Evolutionary conservation across 495 filamentous ascomycete species (phyloP).

Genomic region (Apiosordaria backusii): DNA sequence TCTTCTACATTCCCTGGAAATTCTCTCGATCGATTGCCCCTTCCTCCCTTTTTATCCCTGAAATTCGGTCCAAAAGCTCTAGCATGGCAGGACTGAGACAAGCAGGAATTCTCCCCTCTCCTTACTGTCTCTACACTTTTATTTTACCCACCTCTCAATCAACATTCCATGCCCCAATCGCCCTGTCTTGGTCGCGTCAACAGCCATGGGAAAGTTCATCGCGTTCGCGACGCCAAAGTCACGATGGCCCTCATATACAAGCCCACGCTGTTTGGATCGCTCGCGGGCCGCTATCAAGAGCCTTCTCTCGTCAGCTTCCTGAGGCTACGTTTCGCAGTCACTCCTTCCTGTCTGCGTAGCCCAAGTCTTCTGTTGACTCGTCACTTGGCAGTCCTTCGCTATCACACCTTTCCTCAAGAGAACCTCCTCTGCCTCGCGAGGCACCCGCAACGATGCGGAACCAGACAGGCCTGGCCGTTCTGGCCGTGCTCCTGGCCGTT

Average conservation of each 20-base stretch:
- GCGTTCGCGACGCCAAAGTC: not conserved
- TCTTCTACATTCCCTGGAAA: not conserved
- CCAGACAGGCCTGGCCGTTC: slow-evolving; percentile 24
- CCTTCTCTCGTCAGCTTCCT: not conserved
- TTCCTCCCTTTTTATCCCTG: not conserved
- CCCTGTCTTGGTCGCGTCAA: slow-evolving; percentile 7
- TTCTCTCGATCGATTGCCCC: not conserved
- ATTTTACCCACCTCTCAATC: not conserved
- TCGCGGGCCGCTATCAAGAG: not conserved
- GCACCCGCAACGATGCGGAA: slow-evolving; percentile 12
- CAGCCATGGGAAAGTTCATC: not conserved
- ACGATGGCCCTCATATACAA: not conserved
- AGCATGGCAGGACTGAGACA: not conserved
- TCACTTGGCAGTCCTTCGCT: not conserved
- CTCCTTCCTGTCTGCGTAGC: not conserved
- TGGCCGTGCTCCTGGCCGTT: slow-evolving; percentile 27
- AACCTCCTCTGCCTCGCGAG: not conserved
- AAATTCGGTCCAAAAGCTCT: not conserved
- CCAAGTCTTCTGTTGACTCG: not conserved
- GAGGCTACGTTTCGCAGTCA: not conserved
- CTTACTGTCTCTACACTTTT: not conserved
- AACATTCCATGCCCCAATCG: slow-evolving; percentile 6
- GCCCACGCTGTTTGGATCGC: not conserved
- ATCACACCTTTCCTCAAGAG: not conserved
- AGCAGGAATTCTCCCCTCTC: not conserved